These are phyloP conservation scores for Angomonas desouzai DNA, from an alignment of 208 protist genomes.

Conservation along the genomic window DNA sequence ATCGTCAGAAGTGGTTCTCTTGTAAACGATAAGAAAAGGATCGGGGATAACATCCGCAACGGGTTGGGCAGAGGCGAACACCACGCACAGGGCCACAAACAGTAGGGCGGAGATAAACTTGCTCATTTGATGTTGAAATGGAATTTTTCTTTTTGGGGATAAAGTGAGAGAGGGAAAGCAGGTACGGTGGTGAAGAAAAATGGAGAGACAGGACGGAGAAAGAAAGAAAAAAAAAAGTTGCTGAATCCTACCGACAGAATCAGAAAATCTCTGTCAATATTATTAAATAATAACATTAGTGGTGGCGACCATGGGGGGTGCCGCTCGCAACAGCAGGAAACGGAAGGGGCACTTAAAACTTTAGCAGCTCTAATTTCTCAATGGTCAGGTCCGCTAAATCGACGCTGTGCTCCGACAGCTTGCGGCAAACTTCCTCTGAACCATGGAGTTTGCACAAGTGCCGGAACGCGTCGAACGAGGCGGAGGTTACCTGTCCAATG, in stretches of 20 bases:
- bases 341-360: conserved; percentile 35
- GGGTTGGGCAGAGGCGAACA: conserved; percentile 16
- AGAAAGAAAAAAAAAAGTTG: conserved; percentile 9
- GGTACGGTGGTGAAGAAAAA: too few relatives aligned
- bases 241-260: too few relatives aligned
- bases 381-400: conserved; percentile 66
- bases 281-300: too few relatives aligned
- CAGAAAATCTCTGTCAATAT: too few relatives aligned
- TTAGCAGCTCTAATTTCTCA: conserved; percentile 67
- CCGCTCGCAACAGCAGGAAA: not conserved
- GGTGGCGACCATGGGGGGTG: not conserved
- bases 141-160: too few relatives aligned
- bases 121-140: conserved; percentile 16
- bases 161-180: too few relatives aligned
- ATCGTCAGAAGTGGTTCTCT: conserved; percentile 65
- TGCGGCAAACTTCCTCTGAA: conserved; percentile 47
- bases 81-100: not conserved
- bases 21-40: conserved; percentile 77
- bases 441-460: conserved; percentile 74
- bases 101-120: not conserved
- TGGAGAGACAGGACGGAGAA: not conserved
- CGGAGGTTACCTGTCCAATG: conserved; percentile 73
- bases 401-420: conserved; percentile 54
- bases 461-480: conserved; percentile 58
- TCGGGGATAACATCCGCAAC: conserved; percentile 28